phyloP scores from a whole-genome alignment of 2,329 filamentous ascomycete genomes.

The Scorias spongiosa region DNA sequence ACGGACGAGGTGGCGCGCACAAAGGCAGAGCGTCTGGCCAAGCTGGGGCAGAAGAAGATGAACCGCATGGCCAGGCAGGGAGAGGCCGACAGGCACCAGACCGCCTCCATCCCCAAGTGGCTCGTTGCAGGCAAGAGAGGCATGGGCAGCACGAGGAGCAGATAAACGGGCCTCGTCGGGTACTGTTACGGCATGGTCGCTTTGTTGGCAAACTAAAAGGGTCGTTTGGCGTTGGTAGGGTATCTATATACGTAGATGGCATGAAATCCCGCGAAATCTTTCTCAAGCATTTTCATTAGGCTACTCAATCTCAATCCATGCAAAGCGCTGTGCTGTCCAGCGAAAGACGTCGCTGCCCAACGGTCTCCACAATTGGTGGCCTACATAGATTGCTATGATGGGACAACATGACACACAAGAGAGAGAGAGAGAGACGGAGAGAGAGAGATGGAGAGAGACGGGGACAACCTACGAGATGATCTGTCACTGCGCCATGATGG shows the following conservation, averaged over 20 bases:
- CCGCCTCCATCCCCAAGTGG: constrained; percentile 72
- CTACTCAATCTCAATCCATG: too few relatives aligned
- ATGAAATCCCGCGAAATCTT: not conserved
- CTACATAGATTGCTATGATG: too few relatives aligned
- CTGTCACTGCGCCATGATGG: too few relatives aligned
- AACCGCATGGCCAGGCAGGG: constrained; percentile 95
- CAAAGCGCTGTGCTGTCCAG: too few relatives aligned
- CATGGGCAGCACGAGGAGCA: constrained; percentile 69
- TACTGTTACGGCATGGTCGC: not conserved
- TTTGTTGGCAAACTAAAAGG: not conserved
- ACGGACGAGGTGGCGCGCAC: constrained; percentile 47
- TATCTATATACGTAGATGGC: not conserved
- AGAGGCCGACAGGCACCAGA: constrained; percentile 85
- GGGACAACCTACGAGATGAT: too few relatives aligned
- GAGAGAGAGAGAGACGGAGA: too few relatives aligned
- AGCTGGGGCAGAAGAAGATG: constrained; percentile 94
- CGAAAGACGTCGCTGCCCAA: too few relatives aligned
- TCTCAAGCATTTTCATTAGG: not conserved
- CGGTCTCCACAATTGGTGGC: too few relatives aligned
- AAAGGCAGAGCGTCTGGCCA: constrained; percentile 75
- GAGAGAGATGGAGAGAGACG: too few relatives aligned
- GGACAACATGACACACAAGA: too few relatives aligned
- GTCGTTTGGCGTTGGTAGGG: not conserved
- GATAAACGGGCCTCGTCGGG: constrained; percentile 6
- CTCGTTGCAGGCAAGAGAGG: constrained; percentile 86